Evolutionary conservation across 495 filamentous ascomycete species (phyloP).

Genomic region (Daldinia childiae): DNA sequence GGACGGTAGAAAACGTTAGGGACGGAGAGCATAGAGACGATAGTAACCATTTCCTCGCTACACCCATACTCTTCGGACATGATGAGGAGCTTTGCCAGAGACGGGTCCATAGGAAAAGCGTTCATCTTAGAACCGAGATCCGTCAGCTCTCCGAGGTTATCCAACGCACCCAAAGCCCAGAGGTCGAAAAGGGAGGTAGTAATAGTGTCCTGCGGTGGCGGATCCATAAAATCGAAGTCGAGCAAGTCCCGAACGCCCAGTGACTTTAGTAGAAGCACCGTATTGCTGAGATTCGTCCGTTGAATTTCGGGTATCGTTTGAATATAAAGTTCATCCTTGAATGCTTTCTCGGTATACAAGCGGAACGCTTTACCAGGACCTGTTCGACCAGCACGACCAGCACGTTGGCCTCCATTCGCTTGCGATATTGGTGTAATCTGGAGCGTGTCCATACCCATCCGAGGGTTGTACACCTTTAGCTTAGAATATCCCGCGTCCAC

Average conservation of each 20-base stretch:
- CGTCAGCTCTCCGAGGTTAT: conserved; percentile 94
- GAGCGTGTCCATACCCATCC: conserved; percentile 99
- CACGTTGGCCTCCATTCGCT: conserved; percentile 92
- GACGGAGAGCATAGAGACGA: conserved; percentile 97
- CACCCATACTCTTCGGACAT: conserved; percentile 86
- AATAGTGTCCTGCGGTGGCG: conserved; percentile 97
- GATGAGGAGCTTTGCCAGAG: conserved; percentile 93
- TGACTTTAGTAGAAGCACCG: conserved; percentile 92
- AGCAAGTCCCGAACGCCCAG: conserved; percentile 93
- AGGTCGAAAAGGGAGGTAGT: conserved; percentile 97
- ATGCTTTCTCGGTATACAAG: conserved; percentile 92
- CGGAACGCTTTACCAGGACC: conserved; percentile 96
- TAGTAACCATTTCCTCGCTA: conserved; percentile 97
- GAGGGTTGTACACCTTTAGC: conserved; percentile 97
- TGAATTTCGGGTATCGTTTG: conserved; percentile 99
- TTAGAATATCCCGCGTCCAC: conserved; percentile 97
- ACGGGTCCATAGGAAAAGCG: conserved; percentile 95
- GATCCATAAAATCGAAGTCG: conserved; percentile 99
- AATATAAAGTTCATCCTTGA: conserved; percentile 95
- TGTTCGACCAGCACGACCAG: conserved; percentile 92
- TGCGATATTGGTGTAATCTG: conserved; percentile 99
- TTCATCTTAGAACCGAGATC: conserved; percentile 91
- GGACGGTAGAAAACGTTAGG: conserved; percentile 97
- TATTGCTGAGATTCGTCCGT: conserved; percentile 94
- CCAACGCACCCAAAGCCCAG: conserved; percentile 93